A percentile compares a stretch with the other conserved stretches of the same genome.
Conservation (phyloP, 257 asterid genomes). For the Gentiana dahurica region DNA sequence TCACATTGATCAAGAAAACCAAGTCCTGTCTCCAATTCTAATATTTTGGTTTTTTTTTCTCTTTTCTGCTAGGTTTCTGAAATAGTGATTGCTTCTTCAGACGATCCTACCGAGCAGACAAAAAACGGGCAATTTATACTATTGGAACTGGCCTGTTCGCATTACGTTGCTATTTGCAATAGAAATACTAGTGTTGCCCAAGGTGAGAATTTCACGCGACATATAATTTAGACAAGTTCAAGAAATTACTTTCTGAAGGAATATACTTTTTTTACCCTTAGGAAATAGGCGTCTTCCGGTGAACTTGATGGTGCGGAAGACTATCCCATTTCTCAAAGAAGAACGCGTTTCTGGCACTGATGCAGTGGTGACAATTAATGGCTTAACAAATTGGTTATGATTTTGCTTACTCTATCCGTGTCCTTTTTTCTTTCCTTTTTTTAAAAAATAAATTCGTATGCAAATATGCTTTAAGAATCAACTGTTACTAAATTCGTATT, state of each 20-base stretch:
- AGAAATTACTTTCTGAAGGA: constrained; percentile 1
- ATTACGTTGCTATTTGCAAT: constrained; percentile 75
- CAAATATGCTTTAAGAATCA: no score
- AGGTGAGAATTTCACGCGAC: constrained; percentile 26
- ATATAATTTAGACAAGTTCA: constrained; percentile 3
- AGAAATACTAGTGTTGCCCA: constrained; percentile 23
- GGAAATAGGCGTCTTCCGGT: constrained; percentile 25
- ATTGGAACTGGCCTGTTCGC: constrained; percentile 60
- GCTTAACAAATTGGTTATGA: constrained; percentile 22
- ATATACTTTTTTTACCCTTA: constrained; percentile 6
- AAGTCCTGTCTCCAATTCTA: no score
- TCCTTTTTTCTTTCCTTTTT: no score
- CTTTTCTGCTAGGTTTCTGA: constrained; percentile 35
- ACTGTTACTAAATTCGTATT: no score
- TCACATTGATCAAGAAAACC: no score
- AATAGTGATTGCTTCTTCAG: constrained; percentile 42
- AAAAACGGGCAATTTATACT: constrained; percentile 63
- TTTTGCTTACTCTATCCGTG: no score
- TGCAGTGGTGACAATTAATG: constrained; percentile 35
- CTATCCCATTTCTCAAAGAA: constrained; percentile 61
- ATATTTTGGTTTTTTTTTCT: neutral
- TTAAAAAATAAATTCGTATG: no score
- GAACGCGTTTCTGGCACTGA: constrained; percentile 57
- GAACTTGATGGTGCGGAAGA: constrained; percentile 72
- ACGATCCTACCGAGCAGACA: constrained; percentile 23